Percentiles rank a stretch among this genome's conserved stretches.
These are phyloP conservation scores for Penicillium sp. DNA, from an alignment of 2,329 filamentous ascomycete genomes.

Conservation along the genomic window DNA sequence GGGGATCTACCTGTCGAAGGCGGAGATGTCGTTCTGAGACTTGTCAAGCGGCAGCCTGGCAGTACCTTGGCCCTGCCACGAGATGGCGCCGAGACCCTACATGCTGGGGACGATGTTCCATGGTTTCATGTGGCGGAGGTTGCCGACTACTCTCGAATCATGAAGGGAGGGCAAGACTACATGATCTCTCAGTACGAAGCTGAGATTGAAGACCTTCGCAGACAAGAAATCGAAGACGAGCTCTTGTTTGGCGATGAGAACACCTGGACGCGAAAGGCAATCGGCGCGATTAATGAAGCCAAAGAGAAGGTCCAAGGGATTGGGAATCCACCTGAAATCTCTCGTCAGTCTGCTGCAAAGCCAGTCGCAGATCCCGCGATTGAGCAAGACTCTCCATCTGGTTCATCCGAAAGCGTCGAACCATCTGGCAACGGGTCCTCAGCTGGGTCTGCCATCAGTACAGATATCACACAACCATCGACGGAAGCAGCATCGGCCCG, in stretches of 20 bases:
- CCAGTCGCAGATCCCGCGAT: constrained; percentile 52
- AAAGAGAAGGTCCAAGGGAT: constrained; percentile 74
- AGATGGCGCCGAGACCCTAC: constrained; percentile 73
- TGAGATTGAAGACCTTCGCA: constrained; percentile 73
- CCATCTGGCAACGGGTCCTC: constrained; percentile 48
- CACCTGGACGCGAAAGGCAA: constrained; percentile 88
- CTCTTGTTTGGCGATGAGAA: constrained; percentile 87
- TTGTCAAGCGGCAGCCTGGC: constrained; percentile 77
- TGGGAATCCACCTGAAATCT: constrained; percentile 62
- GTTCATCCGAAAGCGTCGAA: constrained; percentile 51
- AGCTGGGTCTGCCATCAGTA: constrained; percentile 20
- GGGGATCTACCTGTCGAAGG: constrained; percentile 76
- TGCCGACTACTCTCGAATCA: constrained; percentile 89
- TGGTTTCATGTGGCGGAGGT: constrained; percentile 96
- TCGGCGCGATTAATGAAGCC: constrained; percentile 70
- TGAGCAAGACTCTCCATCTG: constrained; percentile 55
- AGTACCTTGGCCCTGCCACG: constrained; percentile 86
- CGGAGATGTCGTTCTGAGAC: constrained; percentile 82
- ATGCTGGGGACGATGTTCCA: constrained; percentile 74
- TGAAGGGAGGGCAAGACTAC: constrained; percentile 90
- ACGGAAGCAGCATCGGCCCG: constrained; percentile 12
- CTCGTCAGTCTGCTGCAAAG: constrained; percentile 54
- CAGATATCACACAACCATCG: neutral
- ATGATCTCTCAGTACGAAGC: constrained; percentile 78
- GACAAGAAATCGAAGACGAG: constrained; percentile 86